Base-by-base conservation (phyloP, 1,284 basidiomycete species). In the Mycena citricolor region DNA sequence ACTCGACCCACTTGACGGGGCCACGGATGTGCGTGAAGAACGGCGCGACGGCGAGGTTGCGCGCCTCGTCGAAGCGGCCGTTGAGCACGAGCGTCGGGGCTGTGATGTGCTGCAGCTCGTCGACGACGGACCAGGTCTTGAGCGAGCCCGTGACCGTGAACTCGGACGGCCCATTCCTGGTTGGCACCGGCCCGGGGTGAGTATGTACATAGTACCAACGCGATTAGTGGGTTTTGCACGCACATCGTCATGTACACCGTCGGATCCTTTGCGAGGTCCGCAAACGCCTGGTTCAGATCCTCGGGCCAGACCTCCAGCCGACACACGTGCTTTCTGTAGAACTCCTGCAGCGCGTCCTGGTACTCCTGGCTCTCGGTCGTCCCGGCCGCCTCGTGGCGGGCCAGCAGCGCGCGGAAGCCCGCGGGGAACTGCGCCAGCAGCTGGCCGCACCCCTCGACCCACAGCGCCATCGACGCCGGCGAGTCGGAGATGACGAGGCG, bases 21-120 rank as follows among this genome's bases (percentile, higher is more conserved):
- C 64, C 61, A n/a, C n/a, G n/a, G 12, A 81, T 68, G 13, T 55
- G 47, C 22, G 62, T 53, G 52, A 79, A 78, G 54, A 68, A 76
- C 4, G 74, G 74, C 5, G 57, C 49, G 29, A 79, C 60, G 14
- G 57, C 55, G 8, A 56, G 55, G 54, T 80, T 77, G 29, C 70
- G 68, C 8, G 71, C 74, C 54, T 75, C 70, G 45, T 81, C 79
- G 39, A 71, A 68, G 10, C 58, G 62, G 5, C 76, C 74, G 39
- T 78, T 82, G 31, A 73, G 58, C 19, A 83, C 47, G n/a, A 81
- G 59, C 1, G 76, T 78, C 3, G 75, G 67, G 3, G 65, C 68
- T 3, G 54, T 57, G 51, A 81, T 76, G 36, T 67, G 69, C 54
- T 69, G 63, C 17, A 74, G 44, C 5, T 71, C 61, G 14, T 69